phyloP scores from a whole-genome alignment of 177 flowering plant genomes.

The Telopea speciosissima region DNA sequence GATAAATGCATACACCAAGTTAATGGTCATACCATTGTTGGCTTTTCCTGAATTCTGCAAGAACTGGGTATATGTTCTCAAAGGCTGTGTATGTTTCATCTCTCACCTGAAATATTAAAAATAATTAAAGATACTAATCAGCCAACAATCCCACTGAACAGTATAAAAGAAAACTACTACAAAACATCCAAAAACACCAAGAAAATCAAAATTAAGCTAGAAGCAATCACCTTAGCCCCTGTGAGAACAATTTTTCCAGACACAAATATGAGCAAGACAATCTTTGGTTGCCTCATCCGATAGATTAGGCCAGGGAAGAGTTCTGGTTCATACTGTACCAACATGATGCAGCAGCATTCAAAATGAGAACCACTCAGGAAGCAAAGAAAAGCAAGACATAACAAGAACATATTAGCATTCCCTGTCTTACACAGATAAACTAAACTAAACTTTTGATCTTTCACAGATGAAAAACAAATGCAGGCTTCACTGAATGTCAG shows the following conservation, averaged over 20 bases:
- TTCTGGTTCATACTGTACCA: conserved; percentile 36
- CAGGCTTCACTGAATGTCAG: not conserved
- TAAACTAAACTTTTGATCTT: not conserved
- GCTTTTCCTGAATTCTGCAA: conserved; percentile 34
- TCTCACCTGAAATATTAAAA: conserved; percentile 23
- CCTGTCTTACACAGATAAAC: not conserved
- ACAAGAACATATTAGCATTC: not conserved
- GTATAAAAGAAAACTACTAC: not conserved
- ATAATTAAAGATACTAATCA: not conserved
- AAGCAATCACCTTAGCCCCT: conserved; percentile 26
- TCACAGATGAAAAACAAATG: not conserved
- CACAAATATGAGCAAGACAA: conserved; percentile 35
- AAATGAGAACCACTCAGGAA: conserved; percentile 14
- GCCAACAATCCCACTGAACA: not conserved
- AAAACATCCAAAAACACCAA: not conserved
- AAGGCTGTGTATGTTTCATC: conserved; percentile 36
- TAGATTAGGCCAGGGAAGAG: conserved; percentile 35
- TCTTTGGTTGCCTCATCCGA: conserved; percentile 41
- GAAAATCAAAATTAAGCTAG: not conserved
- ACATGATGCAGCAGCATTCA: conserved; percentile 10
- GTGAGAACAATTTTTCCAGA: conserved; percentile 38
- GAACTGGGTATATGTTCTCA: conserved; percentile 37
- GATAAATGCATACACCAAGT: not conserved
- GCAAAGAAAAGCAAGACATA: not conserved
- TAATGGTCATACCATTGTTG: conserved; percentile 25